These are phyloP conservation scores for Aspergillus sp. DNA, from an alignment of 2,329 filamentous ascomycete genomes.

Conservation along the genomic window DNA sequence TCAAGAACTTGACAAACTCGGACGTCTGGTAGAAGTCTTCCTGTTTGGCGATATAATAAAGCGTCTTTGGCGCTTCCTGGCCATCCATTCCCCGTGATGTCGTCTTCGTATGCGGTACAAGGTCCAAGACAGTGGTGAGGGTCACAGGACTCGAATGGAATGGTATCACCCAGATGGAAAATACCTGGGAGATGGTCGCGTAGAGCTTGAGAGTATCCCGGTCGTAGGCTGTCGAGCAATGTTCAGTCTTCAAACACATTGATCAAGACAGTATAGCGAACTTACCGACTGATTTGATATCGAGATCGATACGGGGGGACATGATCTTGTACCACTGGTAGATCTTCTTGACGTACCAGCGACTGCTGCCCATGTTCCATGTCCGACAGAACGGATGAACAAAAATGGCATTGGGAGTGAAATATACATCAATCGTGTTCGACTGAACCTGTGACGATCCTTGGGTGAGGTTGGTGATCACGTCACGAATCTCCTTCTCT, in stretches of 20 bases:
- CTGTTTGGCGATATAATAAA: constrained; percentile 73
- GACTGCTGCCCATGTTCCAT: constrained; percentile 58
- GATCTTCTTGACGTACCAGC: constrained; percentile 65
- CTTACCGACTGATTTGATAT: constrained; percentile 60
- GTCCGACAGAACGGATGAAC: constrained; percentile 77
- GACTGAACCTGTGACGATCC: constrained; percentile 66
- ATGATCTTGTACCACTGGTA: constrained; percentile 85
- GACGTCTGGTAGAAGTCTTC: constrained; percentile 79
- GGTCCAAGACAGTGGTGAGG: constrained; percentile 66
- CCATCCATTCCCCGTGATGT: neutral
- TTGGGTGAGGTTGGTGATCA: constrained; percentile 69
- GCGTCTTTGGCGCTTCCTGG: constrained; percentile 27
- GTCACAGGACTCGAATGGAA: constrained; percentile 68
- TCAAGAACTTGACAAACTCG: constrained; percentile 71
- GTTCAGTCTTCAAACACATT: neutral
- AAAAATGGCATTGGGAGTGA: constrained; percentile 70
- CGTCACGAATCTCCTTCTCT: constrained; percentile 59
- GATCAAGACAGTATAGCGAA: neutral
- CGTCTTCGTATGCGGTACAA: constrained; percentile 32
- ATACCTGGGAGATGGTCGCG: constrained; percentile 70
- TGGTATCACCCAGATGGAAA: constrained; percentile 74
- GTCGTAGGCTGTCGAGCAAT: constrained; percentile 60
- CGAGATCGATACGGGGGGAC: constrained; percentile 68
- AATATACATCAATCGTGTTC: constrained; percentile 67
- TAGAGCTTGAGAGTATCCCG: constrained; percentile 66